These are phyloP conservation scores for Cymbopogon citratus DNA, from an alignment of 176 grass and related monocot species.

Conservation along the genomic window DNA sequence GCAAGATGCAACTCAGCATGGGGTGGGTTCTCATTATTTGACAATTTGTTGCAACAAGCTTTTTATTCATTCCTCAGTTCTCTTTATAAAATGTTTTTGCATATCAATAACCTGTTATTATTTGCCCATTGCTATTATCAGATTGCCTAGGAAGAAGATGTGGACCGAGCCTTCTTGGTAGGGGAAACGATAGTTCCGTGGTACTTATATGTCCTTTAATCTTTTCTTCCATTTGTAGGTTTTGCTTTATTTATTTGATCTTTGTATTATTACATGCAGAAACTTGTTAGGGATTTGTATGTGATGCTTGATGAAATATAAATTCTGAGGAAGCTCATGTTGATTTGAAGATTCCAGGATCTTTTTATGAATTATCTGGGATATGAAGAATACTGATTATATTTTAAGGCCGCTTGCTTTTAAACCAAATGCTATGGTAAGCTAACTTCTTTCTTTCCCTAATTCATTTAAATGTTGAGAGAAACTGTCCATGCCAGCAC, in stretches of 20 bases:
- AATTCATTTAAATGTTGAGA: background rate
- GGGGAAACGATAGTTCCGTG: slow-evolving; percentile 60
- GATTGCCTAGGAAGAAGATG: slow-evolving; percentile 87
- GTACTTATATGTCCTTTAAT: slow-evolving; percentile 36
- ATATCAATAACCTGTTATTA: slow-evolving; percentile 11
- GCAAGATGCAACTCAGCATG: slow-evolving; percentile 6
- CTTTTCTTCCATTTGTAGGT: background rate
- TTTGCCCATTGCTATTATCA: slow-evolving; percentile 40
- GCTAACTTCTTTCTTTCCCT: background rate
- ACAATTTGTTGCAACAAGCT: background rate
- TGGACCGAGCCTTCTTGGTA: slow-evolving; percentile 71
- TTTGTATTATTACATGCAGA: slow-evolving; percentile 42
- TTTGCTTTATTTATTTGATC: slow-evolving; percentile 21
- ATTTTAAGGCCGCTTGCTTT: slow-evolving; percentile 73
- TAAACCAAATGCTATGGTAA: slow-evolving; percentile 69
- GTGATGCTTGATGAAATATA: slow-evolving; percentile 74
- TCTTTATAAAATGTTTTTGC: background rate
- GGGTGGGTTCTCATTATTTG: background rate
- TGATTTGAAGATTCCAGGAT: slow-evolving; percentile 66
- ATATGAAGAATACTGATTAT: slow-evolving; percentile 68
- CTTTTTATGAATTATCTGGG: slow-evolving; percentile 75
- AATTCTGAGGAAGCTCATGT: slow-evolving; percentile 54
- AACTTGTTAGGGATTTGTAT: slow-evolving; percentile 64
- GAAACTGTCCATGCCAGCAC: background rate
- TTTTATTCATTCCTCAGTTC: background rate